These are phyloP conservation scores for Piloderma croceum DNA, from an alignment of 768 basidiomycete genomes.

Conservation along the genomic window DNA sequence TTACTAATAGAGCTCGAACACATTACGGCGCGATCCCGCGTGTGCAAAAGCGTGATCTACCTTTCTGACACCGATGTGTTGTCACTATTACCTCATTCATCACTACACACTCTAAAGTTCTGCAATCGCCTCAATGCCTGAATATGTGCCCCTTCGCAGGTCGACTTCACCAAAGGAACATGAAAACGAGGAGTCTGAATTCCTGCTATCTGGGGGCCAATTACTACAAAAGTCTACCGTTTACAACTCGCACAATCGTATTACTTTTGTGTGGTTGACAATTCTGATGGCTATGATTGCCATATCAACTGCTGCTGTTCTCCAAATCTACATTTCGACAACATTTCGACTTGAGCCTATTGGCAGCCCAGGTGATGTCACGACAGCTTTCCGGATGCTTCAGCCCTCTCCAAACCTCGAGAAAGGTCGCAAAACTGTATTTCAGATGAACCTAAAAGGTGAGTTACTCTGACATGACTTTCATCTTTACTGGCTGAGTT, in stretches of 20 bases:
- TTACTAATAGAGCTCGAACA: too few species aligned
- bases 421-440: slow-evolving; percentile 8
- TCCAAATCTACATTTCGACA: slow-evolving; percentile 8
- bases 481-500: background rate
- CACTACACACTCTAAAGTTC: too few species aligned
- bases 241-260: too few species aligned
- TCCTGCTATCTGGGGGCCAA: too few species aligned
- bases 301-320: slow-evolving; percentile 4
- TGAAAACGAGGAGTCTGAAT: slow-evolving; percentile 1
- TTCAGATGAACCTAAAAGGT: slow-evolving; percentile 8
- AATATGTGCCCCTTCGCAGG: slow-evolving; percentile 10
- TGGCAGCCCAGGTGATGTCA: slow-evolving; percentile 1
- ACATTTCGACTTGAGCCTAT: background rate
- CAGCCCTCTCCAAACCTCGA: slow-evolving; percentile 10
- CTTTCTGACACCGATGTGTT: too few species aligned
- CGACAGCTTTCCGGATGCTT: slow-evolving; percentile 1
- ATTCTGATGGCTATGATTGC: slow-evolving; percentile 7
- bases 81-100: too few species aligned
- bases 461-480: background rate
- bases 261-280: slow-evolving; percentile 4
- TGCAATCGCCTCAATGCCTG: slow-evolving; percentile 9
- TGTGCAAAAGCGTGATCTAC: too few species aligned
- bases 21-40: too few species aligned
- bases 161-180: slow-evolving; percentile 2
- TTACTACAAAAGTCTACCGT: too few species aligned